A percentile compares a stretch with the other conserved stretches of the same genome.
Evolutionary conservation across 805 yeast genomes (phyloP).

Genomic region (Metschnikowia lunata): DNA sequence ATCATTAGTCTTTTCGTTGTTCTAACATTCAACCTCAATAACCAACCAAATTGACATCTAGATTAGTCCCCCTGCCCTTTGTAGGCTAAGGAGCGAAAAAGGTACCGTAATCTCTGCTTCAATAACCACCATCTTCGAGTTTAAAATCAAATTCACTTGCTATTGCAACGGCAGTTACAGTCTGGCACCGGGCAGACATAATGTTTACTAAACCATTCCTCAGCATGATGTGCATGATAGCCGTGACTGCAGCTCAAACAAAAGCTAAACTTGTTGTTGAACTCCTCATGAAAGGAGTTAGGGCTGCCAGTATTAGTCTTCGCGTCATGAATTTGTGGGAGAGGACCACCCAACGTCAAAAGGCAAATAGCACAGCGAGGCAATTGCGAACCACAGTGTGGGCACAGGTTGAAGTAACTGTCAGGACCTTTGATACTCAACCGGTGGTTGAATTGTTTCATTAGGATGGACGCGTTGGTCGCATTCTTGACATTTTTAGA

Average conservation of each 20-base stretch:
- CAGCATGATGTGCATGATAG: conserved; percentile 92
- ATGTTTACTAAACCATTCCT: conserved; percentile 90
- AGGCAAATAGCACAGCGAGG: conserved; percentile 91
- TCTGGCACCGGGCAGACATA: conserved; percentile 92
- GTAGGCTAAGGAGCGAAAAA: no score
- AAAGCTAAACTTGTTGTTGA: conserved; percentile 75
- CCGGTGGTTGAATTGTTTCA: conserved; percentile 35
- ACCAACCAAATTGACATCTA: no score
- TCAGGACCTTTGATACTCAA: conserved; percentile 12
- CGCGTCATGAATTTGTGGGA: conserved; percentile 30
- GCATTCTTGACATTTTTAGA: conserved; percentile 15
- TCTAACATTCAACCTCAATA: no score
- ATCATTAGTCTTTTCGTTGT: no score
- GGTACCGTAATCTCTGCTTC: no score
- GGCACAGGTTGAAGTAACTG: conserved; percentile 47
- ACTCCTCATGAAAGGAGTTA: conserved; percentile 7
- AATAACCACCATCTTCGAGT: no score
- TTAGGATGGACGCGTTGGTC: conserved; percentile 15
- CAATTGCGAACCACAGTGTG: conserved; percentile 80
- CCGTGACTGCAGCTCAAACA: conserved; percentile 92
- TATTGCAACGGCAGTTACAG: conserved; percentile 79
- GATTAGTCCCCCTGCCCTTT: no score
- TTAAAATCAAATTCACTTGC: conserved; percentile 24
- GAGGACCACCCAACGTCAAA: conserved; percentile 67
- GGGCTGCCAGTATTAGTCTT: neutral